Conservation (phyloP, 2,329 filamentous ascomycete species). For the Aspergillus costaricaensis region DNA sequence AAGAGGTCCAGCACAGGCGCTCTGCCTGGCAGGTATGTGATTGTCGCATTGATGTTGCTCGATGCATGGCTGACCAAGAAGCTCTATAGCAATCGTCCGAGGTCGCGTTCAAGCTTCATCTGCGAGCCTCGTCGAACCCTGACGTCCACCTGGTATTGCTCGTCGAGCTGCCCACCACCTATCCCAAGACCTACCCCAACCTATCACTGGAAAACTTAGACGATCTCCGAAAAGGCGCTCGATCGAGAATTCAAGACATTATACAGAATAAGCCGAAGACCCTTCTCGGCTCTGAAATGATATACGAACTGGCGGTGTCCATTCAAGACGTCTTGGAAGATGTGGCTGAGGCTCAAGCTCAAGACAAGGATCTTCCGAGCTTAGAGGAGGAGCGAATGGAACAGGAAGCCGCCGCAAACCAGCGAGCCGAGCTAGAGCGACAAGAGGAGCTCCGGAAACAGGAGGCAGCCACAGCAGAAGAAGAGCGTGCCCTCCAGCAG, state of each 20-base stretch:
- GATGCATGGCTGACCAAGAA: background rate
- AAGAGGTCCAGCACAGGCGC: conserved; percentile 67
- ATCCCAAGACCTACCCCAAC: conserved; percentile 79
- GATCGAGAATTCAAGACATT: conserved; percentile 69
- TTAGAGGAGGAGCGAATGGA: conserved; percentile 85
- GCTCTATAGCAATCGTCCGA: conserved; percentile 69
- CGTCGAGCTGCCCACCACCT: conserved; percentile 83
- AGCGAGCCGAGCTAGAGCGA: conserved; percentile 52
- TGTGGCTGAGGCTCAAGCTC: conserved; percentile 74
- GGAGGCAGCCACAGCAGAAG: conserved; percentile 44
- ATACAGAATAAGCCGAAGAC: conserved; percentile 69
- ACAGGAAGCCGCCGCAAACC: conserved; percentile 71
- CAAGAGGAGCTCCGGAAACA: conserved; percentile 52
- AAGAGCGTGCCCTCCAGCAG: conserved; percentile 43
- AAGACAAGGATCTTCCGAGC: conserved; percentile 76
- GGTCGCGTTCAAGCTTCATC: conserved; percentile 75
- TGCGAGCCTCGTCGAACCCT: conserved; percentile 72
- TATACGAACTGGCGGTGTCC: conserved; percentile 61
- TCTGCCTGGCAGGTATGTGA: conserved; percentile 78
- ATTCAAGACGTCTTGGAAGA: conserved; percentile 77
- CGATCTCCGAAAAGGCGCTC: conserved; percentile 68
- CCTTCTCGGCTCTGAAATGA: conserved; percentile 65
- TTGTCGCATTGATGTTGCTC: background rate
- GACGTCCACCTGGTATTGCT: conserved; percentile 71
- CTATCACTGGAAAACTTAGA: conserved; percentile 67